Evolutionary conservation across 2,329 filamentous ascomycete species (phyloP).

Genomic region (Xylaria sp.): DNA sequence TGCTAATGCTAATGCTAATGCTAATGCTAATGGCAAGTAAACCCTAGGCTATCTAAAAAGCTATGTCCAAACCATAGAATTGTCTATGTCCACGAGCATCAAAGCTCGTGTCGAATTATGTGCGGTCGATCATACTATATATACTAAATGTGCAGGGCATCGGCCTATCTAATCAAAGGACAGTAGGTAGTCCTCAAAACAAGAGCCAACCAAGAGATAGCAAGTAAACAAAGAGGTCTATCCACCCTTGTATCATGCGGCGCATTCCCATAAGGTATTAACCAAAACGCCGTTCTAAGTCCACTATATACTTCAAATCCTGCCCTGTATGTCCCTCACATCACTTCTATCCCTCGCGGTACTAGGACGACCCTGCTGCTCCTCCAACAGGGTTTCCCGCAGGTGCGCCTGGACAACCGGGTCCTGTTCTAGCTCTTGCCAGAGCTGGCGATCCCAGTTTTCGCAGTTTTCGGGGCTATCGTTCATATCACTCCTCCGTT

Average conservation of each 20-base stretch:
- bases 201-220: background rate
- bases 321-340: conserved; percentile 19
- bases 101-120: no score
- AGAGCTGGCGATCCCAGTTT: conserved; percentile 60
- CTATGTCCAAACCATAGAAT: background rate
- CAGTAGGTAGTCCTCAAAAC: no score
- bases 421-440: conserved; percentile 64
- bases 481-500: conserved; percentile 38
- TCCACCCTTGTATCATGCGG: background rate
- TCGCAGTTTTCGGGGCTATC: conserved; percentile 45
- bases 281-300: conserved; percentile 9
- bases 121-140: no score
- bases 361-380: conserved; percentile 5
- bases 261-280: background rate
- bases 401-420: conserved; percentile 51
- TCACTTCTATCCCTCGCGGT: conserved; percentile 27
- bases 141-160: no score
- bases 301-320: conserved; percentile 10
- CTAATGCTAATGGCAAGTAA: no score
- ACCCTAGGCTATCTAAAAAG: no score
- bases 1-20: no score
- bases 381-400: conserved; percentile 31
- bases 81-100: background rate
- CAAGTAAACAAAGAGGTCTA: background rate
- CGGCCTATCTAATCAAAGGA: no score